Evolutionary conservation across 768 basidiomycete species (phyloP).

Genomic region (Leccinum imitatum): DNA sequence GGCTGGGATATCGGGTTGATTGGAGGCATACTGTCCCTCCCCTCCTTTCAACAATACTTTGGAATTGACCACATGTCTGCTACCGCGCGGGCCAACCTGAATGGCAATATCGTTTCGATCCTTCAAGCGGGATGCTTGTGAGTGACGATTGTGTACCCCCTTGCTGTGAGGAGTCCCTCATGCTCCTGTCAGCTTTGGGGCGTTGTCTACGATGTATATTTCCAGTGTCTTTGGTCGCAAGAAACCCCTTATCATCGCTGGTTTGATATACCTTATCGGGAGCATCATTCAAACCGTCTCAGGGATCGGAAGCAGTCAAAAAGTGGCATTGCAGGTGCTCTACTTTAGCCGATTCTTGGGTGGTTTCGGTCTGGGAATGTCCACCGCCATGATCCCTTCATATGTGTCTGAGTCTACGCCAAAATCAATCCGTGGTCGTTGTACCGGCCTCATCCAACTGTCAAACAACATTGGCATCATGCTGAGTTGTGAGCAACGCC

Average conservation of each 20-base stretch:
- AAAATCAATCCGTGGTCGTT: conserved; percentile 47
- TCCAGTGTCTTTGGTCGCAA: conserved; percentile 48
- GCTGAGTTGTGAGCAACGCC: conserved; percentile 32
- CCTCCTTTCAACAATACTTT: conserved; percentile 49
- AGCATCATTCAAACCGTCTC: conserved; percentile 46
- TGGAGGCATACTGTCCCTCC: conserved; percentile 47
- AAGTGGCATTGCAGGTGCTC: conserved; percentile 38
- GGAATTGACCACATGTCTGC: conserved; percentile 41
- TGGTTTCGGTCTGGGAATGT: conserved; percentile 62
- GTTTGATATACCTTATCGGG: conserved; percentile 47
- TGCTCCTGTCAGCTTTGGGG: conserved; percentile 39
- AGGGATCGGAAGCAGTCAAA: conserved; percentile 40
- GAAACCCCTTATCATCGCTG: conserved; percentile 43
- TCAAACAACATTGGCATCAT: conserved; percentile 33
- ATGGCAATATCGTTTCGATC: conserved; percentile 53
- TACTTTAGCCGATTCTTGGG: conserved; percentile 55
- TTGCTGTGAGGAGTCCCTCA: neutral
- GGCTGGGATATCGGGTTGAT: conserved; percentile 53
- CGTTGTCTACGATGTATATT: conserved; percentile 40
- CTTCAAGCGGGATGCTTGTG: conserved; percentile 51
- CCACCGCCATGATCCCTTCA: conserved; percentile 47
- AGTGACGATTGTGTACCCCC: conserved; percentile 15
- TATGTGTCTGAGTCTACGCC: conserved; percentile 54
- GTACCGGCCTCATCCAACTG: conserved; percentile 44
- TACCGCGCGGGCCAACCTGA: conserved; percentile 39